These are phyloP conservation scores for Aspergillus latus DNA, from an alignment of 2,329 filamentous ascomycete genomes.

Conservation along the genomic window DNA sequence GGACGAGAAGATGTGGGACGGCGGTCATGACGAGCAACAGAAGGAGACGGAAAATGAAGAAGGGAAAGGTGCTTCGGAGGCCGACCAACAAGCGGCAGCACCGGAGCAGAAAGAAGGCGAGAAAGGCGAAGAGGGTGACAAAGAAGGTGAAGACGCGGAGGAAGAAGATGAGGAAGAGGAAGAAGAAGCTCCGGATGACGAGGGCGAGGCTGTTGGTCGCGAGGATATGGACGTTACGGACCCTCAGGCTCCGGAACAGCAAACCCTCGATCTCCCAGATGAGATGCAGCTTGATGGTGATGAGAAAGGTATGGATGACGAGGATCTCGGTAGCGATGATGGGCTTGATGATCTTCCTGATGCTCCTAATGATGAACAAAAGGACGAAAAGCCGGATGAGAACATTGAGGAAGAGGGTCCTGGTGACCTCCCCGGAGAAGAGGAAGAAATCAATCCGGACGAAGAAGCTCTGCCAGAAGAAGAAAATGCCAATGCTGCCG, in stretches of 20 bases:
- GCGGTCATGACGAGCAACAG: conserved; percentile 65
- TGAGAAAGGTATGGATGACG: conserved; percentile 55
- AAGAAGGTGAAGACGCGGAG: conserved; percentile 50
- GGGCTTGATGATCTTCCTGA: conserved; percentile 50
- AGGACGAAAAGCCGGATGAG: conserved; percentile 32
- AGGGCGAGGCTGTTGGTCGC: conserved; percentile 63
- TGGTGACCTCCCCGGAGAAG: conserved; percentile 27
- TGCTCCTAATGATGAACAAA: conserved; percentile 37
- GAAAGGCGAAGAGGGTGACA: conserved; percentile 40
- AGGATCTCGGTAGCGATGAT: conserved; percentile 40
- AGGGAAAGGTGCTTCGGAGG: conserved; percentile 51
- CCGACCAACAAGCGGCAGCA: conserved; percentile 61
- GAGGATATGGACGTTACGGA: conserved; percentile 66
- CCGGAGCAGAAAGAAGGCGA: conserved; percentile 50
- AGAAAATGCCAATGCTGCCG: conserved; percentile 46
- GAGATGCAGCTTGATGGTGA: conserved; percentile 80
- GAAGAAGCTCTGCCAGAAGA: conserved; percentile 45
- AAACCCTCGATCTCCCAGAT: conserved; percentile 79
- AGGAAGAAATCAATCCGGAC: conserved; percentile 32
- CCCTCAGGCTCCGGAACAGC: conserved; percentile 76
- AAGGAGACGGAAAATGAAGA: conserved; percentile 75
- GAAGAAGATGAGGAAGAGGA: conserved; percentile 57
- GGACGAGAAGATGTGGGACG: conserved; percentile 99
- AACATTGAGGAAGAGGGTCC: conserved; percentile 33
- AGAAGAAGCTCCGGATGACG: conserved; percentile 53